Conservation (phyloP, 73 alveolate genomes). For the Blepharisma stoltei region DNA sequence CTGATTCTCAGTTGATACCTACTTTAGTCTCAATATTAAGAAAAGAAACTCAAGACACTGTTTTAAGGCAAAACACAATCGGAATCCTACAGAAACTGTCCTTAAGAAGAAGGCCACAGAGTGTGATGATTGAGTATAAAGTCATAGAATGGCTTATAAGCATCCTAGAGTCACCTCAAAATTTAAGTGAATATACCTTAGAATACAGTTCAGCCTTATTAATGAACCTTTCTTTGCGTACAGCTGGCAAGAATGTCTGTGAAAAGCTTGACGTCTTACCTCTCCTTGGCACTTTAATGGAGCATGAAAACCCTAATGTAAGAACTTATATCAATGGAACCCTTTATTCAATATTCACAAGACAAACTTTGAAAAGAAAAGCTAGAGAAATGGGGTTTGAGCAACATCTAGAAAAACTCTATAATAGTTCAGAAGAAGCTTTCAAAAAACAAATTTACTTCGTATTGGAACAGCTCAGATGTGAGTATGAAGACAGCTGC, state of each 20-base stretch:
- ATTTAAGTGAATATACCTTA: slow-evolving; percentile 44
- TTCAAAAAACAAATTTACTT: slow-evolving; percentile 55
- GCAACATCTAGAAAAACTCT: slow-evolving; percentile 45
- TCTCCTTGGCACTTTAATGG: slow-evolving; percentile 32
- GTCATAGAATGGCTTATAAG: slow-evolving; percentile 57
- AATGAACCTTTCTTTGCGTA: slow-evolving; percentile 57
- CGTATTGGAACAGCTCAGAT: slow-evolving; percentile 56
- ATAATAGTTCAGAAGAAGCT: slow-evolving; percentile 45
- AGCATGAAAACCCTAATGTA: slow-evolving; percentile 38
- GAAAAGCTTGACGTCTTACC: slow-evolving; percentile 44
- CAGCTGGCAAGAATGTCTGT: slow-evolving; percentile 61
- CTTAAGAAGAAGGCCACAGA: slow-evolving; percentile 51
- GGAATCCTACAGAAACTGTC: slow-evolving; percentile 61
- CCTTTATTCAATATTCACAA: slow-evolving; percentile 56
- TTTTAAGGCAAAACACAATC: slow-evolving; percentile 53
- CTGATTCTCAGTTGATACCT: slow-evolving; percentile 21
- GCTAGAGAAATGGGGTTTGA: slow-evolving; percentile 65
- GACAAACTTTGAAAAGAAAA: slow-evolving; percentile 50
- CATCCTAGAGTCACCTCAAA: neutral
- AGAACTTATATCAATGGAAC: slow-evolving; percentile 70
- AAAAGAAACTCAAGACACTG: slow-evolving; percentile 44
- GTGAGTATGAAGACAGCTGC: slow-evolving; percentile 49
- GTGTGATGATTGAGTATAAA: slow-evolving; percentile 51
- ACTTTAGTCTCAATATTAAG: slow-evolving; percentile 27
- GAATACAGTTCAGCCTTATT: slow-evolving; percentile 73